Evolutionary conservation across 2,329 filamentous ascomycete species (phyloP).

Genomic region (Aspergillus brasiliensis): DNA sequence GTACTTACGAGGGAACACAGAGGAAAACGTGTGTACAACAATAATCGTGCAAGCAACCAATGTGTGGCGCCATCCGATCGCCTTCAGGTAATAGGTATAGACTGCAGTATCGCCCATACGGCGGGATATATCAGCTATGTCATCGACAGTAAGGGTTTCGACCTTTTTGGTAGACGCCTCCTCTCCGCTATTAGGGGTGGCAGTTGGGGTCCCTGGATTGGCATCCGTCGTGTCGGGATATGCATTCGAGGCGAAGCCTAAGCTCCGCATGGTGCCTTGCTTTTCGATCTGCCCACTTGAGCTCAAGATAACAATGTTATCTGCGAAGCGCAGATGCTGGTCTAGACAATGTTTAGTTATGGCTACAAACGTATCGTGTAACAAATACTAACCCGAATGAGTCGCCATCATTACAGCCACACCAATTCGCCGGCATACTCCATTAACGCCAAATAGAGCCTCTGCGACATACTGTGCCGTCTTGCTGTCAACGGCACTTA

Average conservation of each 20-base stretch:
- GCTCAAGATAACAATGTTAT: neutral
- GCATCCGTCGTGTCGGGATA: neutral
- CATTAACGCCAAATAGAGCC: neutral
- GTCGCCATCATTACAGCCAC: neutral
- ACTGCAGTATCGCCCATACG: constrained; percentile 2
- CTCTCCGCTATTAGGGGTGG: neutral
- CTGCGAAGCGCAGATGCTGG: neutral
- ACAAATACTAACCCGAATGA: neutral
- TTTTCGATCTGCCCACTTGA: neutral
- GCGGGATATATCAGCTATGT: constrained; percentile 1
- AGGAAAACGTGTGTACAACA: neutral
- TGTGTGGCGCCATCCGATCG: neutral
- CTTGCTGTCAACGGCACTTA: neutral
- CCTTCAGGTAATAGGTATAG: constrained; percentile 2
- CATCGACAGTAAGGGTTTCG: constrained; percentile 1
- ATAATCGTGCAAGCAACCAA: neutral
- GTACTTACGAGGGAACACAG: neutral
- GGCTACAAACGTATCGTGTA: too few species aligned
- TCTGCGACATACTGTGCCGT: neutral
- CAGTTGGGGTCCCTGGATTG: neutral
- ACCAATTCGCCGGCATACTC: neutral
- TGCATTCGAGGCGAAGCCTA: neutral
- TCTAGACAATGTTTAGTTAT: neutral
- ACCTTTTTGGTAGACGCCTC: neutral
- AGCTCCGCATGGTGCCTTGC: neutral